Evolutionary conservation across 495 filamentous ascomycete genomes (phyloP).

Genomic region (Aspergillus baeticus): DNA sequence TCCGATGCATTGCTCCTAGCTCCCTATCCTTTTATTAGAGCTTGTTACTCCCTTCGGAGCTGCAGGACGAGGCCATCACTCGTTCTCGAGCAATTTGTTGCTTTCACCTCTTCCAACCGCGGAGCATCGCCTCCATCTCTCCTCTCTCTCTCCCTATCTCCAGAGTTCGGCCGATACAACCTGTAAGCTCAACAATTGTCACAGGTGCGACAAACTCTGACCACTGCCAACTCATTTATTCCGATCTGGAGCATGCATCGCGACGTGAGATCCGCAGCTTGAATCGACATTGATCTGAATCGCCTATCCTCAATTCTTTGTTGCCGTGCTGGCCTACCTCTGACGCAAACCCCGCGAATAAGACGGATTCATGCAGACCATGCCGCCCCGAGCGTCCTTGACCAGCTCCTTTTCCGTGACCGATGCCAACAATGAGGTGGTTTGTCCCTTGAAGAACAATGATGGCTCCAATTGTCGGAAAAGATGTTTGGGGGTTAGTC

Average conservation of each 20-base stretch:
- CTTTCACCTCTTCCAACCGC: background rate
- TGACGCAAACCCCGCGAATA: constrained; percentile 20
- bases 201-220: constrained; percentile 1
- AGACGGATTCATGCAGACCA: constrained; percentile 51
- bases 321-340: constrained; percentile 9
- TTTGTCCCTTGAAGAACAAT: constrained; percentile 93
- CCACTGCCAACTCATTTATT: background rate
- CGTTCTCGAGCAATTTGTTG: constrained; percentile 1
- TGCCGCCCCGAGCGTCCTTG: constrained; percentile 86
- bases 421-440: constrained; percentile 91
- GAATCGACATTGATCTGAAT: constrained; percentile 6
- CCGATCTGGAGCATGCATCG: constrained; percentile 15
- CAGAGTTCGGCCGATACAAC: background rate
- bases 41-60: constrained; percentile 14
- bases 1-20: constrained; percentile 12
- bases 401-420: constrained; percentile 90
- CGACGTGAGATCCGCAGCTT: constrained; percentile 14
- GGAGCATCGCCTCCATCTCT: background rate
- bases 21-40: constrained; percentile 5
- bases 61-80: constrained; percentile 7
- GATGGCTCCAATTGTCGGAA: constrained; percentile 98
- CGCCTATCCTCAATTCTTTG: background rate
- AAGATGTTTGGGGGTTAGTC: constrained; percentile 92
- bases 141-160: background rate
- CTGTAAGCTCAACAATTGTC: constrained; percentile 3